Evolutionary conservation across 2,329 filamentous ascomycete genomes (phyloP).

Genomic region (Cladophialophora bantiana): DNA sequence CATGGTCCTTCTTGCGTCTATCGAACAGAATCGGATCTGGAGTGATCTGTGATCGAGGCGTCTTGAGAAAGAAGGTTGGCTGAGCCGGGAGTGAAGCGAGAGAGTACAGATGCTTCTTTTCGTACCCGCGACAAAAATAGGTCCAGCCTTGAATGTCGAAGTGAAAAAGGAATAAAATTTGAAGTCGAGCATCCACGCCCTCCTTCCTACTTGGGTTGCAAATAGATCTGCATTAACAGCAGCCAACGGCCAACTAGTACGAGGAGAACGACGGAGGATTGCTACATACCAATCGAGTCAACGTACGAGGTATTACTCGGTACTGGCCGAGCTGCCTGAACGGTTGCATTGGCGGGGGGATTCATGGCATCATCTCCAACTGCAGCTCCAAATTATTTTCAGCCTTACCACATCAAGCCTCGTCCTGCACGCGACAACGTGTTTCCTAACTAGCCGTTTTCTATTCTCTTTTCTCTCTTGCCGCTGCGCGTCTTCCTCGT

Average conservation of each 20-base stretch:
- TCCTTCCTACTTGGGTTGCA: slow-evolving; percentile 3
- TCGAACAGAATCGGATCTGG: slow-evolving; percentile 49
- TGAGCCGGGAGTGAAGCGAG: slow-evolving; percentile 10
- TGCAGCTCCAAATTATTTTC: slow-evolving; percentile 12
- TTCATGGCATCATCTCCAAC: slow-evolving; percentile 24
- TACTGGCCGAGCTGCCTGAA: not conserved
- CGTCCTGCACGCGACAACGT: slow-evolving; percentile 39
- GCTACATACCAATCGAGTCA: not conserved
- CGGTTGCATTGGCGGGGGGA: slow-evolving; percentile 8
- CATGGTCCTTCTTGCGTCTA: slow-evolving; percentile 52
- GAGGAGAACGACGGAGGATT: not conserved
- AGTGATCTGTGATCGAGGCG: not conserved
- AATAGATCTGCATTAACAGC: slow-evolving; percentile 7
- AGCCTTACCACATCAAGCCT: slow-evolving; percentile 40
- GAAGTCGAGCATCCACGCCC: slow-evolving; percentile 32
- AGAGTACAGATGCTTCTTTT: slow-evolving; percentile 27
- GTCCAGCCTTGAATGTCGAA: slow-evolving; percentile 36
- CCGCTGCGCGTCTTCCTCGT: not conserved
- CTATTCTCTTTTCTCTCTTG: slow-evolving; percentile 11
- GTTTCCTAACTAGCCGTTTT: not conserved
- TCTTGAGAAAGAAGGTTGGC: not conserved
- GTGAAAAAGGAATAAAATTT: slow-evolving; percentile 27
- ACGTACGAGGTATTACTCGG: not conserved
- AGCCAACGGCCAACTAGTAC: not conserved
- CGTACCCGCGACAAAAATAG: slow-evolving; percentile 27